Conservation (phyloP, 805 yeast genomes). For the Candida pseudoglaebosa region DNA sequence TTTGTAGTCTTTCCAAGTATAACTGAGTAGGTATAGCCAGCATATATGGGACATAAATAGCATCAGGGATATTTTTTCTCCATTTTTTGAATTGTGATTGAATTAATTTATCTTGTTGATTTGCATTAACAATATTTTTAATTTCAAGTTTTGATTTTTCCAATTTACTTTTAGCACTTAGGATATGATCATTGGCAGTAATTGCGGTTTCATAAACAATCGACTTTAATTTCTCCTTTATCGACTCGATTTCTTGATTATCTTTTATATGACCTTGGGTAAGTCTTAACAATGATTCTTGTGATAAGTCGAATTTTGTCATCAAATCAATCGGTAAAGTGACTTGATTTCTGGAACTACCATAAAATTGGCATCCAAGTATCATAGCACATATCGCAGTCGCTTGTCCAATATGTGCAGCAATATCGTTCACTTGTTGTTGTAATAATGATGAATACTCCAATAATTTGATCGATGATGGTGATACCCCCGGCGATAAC, state of each 20-base stretch:
- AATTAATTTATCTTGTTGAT: conserved; percentile 23
- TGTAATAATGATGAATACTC: conserved; percentile 45
- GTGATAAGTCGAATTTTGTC: conserved; percentile 52
- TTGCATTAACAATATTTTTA: conserved; percentile 19
- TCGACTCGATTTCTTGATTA: conserved; percentile 20
- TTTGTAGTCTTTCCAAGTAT: conserved; percentile 59
- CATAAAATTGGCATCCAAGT: conserved; percentile 56
- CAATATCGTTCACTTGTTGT: conserved; percentile 49
- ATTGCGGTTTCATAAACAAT: conserved; percentile 68
- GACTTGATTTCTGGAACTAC: conserved; percentile 45
- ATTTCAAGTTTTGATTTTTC: conserved; percentile 34
- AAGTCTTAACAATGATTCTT: conserved; percentile 55
- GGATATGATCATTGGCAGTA: conserved; percentile 73
- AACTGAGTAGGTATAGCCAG: conserved; percentile 59
- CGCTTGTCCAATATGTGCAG: conserved; percentile 83
- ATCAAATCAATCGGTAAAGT: conserved; percentile 62
- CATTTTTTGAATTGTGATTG: conserved; percentile 29
- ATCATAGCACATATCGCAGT: conserved; percentile 64
- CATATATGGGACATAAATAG: conserved; percentile 65
- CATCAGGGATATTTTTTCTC: conserved; percentile 54
- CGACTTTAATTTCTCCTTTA: conserved; percentile 43
- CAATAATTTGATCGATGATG: conserved; percentile 48
- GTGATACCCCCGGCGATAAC: conserved; percentile 54
- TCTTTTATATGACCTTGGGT: conserved; percentile 39
- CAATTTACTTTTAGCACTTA: conserved; percentile 62